Conservation (phyloP, 2,329 filamentous ascomycete genomes). For the Cryoendolithus antarcticus region DNA sequence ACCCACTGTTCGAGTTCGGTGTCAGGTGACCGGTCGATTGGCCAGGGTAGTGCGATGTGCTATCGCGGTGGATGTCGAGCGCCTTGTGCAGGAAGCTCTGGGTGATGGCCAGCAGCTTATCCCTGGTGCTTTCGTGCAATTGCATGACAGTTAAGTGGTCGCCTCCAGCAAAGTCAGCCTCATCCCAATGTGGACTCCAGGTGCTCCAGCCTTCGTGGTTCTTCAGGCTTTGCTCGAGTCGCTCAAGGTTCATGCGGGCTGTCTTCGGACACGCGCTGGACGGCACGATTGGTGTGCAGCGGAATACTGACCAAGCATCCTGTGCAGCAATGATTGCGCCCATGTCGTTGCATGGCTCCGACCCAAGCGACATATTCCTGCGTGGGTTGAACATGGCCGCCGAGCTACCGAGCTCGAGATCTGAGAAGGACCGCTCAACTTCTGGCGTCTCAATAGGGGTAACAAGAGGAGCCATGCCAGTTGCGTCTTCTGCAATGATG, state of each 20-base stretch:
- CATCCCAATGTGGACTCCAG: conserved; percentile 39
- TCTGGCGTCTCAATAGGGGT: conserved; percentile 36
- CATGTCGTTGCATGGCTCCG: conserved; percentile 24
- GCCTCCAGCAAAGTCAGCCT: conserved; percentile 34
- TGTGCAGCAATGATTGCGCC: conserved; percentile 38
- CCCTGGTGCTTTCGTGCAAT: conserved; percentile 45
- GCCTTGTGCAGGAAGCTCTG: conserved; percentile 60
- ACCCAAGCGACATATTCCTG: conserved; percentile 28
- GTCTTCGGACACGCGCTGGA: conserved; percentile 39
- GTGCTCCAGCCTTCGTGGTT: conserved; percentile 41
- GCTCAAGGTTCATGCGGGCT: conserved; percentile 38
- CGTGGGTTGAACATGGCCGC: conserved; percentile 29
- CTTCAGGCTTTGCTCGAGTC: conserved; percentile 37
- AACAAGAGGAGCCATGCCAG: conserved; percentile 27
- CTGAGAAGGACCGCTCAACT: conserved; percentile 35
- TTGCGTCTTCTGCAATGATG: conserved; percentile 33
- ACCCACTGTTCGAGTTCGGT: conserved; percentile 37
- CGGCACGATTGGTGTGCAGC: conserved; percentile 37
- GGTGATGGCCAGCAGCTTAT: conserved; percentile 59
- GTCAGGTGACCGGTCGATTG: conserved; percentile 23
- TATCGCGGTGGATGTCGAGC: conserved; percentile 51
- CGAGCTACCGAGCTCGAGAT: conserved; percentile 33
- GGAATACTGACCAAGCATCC: conserved; percentile 41
- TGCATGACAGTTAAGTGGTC: conserved; percentile 36
- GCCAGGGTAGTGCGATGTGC: conserved; percentile 6